Evolutionary conservation across 2,329 filamentous ascomycete genomes (phyloP), one percentile per base, ranked within the genome.

Genomic region (Fusarium sp.): DNA sequence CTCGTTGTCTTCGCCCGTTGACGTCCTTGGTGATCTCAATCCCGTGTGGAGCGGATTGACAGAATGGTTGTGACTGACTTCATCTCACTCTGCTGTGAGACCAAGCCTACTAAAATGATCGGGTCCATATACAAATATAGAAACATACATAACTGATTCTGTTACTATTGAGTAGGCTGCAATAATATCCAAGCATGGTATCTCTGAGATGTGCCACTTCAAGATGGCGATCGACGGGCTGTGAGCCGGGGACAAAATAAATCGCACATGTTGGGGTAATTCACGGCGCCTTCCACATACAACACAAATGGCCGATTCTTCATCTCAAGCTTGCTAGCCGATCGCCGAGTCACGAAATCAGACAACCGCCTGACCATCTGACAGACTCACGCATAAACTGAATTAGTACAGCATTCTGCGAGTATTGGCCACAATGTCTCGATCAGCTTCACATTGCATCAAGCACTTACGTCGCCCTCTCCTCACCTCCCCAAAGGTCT

Each of bases 381-480:
- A 34, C n/a, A n/a, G n/a, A n/a, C n/a, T n/a, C n/a, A n/a, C n/a
- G n/a, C n/a, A n/a, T n/a, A n/a, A n/a, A n/a, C n/a, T n/a, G n/a
- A n/a, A n/a, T n/a, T n/a, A n/a, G n/a, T n/a, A n/a, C n/a, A 12
- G 2, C 8, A 38, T 17, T 9, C 32, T n/a, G 8, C 8, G 17
- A n/a, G 1, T 36, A 17, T 36, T 15, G 32, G 4, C 14, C 17
- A 58, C 21, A 1, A 68, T 69, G 68, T 62, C 70, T 20, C 58
- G 52, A 55, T 12, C 66, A 44, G 47, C 26, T 38, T 32, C 55
- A 23, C 39, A 34, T 23, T 47, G 45, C 19, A 15, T 71, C 30
- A 44, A 52, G n/a, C 60, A 48, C 15, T 24, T 69, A 24, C 50
- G 50, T n/a, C 69, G 52, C 17, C 67, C 48, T n/a, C 45, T 45